Conservation (phyloP, 2,329 filamentous ascomycete species). For the Fusarium beomiforme region DNA sequence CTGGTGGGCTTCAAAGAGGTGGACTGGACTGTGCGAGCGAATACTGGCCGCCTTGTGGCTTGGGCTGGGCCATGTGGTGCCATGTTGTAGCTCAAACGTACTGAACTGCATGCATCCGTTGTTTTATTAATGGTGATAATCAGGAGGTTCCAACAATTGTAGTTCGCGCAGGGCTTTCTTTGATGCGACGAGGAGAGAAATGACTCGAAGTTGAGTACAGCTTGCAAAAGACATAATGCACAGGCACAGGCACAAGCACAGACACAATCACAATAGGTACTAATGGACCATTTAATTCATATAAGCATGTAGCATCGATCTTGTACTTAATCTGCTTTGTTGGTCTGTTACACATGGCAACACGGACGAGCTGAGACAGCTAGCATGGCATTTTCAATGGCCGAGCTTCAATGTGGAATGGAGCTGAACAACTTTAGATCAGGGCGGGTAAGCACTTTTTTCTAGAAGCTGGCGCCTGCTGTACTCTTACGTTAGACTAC, state of each 20-base stretch:
- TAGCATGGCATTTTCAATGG: slow-evolving; percentile 3
- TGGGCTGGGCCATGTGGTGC: slow-evolving; percentile 27
- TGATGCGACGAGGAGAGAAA: slow-evolving; percentile 17
- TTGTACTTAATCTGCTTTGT: slow-evolving; percentile 23
- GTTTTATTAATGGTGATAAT: slow-evolving; percentile 1
- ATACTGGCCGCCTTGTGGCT: slow-evolving; percentile 13
- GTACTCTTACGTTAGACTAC: too few species aligned
- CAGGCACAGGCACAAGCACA: neutral
- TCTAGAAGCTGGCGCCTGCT: neutral
- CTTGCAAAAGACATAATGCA: neutral
- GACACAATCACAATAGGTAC: neutral
- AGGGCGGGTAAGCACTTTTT: neutral
- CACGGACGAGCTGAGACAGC: slow-evolving; percentile 22
- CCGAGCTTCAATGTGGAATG: neutral
- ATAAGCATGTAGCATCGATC: slow-evolving; percentile 18
- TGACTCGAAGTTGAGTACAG: slow-evolving; percentile 24
- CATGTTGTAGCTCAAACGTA: slow-evolving; percentile 15
- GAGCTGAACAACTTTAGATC: neutral
- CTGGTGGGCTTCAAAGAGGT: neutral
- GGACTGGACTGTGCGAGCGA: slow-evolving; percentile 14
- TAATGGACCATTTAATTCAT: neutral
- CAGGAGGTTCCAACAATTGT: neutral
- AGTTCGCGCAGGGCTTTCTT: slow-evolving; percentile 1
- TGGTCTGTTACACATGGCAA: slow-evolving; percentile 18
- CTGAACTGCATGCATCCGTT: slow-evolving; percentile 3